Evolutionary conservation across 2,329 filamentous ascomycete species (phyloP), one percentile per base, ranked within the genome.

Genomic region (Waltergamsia citrina): DNA sequence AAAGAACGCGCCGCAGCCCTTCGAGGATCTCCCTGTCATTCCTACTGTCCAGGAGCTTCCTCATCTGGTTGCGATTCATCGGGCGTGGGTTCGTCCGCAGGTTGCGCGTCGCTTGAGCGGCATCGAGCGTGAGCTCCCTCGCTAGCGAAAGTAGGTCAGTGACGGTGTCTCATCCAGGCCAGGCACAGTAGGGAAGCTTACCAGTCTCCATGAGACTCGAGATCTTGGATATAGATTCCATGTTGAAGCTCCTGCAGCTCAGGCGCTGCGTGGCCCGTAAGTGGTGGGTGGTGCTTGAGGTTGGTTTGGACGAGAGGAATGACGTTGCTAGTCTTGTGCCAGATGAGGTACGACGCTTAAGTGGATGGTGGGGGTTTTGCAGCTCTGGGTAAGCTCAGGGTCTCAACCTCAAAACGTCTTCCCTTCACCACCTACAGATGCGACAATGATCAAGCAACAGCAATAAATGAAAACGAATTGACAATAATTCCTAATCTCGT

Each of bases 161-260:
- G 33, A 15, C 15, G 6, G 32, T 21, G 19, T 16, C 22, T n/a
- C n/a, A n/a, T n/a, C n/a, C n/a, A n/a, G n/a, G n/a, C n/a, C n/a
- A 24, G 22, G n/a, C 7, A 18, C 20, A 18, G 17, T 12, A 11
- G 19, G 12, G 23, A 10, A 10, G 48, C 73, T 51, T 71, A 94
- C 90, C 87, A 62, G 84, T 92, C 69, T 96, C 92, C 59, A 98
- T 80, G 63, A 96, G 76, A 56, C 78, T 85, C 47, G 88, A 94
- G 60, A 98, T 93, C 52, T 85, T 77, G 43, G 90, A 87, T 54
- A 96, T 87, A 16, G 90, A 94, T 74, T 98, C 92, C 92, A 98
- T 98, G 37, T 39, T 50, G 44, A 44, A 22, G 44, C 39, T 41
- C 38, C 40, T 40, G 38, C 26, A 21, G 32, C 34, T 29, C 11